These are phyloP conservation scores for Xanthoceras sorbifolium DNA, from an alignment of 345 rosid genomes.

Conservation along the genomic window DNA sequence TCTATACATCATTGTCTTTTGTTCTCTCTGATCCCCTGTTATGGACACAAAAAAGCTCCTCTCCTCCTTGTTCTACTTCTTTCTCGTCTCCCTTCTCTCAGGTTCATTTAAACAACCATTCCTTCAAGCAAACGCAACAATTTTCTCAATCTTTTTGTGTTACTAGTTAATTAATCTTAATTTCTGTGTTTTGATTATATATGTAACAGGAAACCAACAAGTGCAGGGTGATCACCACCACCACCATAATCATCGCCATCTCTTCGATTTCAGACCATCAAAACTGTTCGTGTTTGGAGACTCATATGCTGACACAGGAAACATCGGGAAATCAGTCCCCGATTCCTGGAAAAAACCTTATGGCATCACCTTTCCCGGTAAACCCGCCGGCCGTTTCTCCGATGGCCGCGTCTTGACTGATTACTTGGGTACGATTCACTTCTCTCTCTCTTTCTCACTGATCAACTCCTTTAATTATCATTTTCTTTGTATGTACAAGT, in stretches of 20 bases:
- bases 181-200: background rate
- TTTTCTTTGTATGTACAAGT: too few relatives aligned
- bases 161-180: background rate
- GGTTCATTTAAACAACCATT: background rate
- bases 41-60: background rate
- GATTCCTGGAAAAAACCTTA: constrained; percentile 62
- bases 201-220: constrained; percentile 4
- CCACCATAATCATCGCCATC: background rate
- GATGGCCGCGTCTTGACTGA: constrained; percentile 65
- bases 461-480: background rate
- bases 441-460: background rate
- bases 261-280: constrained; percentile 29
- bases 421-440: constrained; percentile 37
- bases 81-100: constrained; percentile 13
- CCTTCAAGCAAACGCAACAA: background rate
- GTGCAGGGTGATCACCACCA: constrained; percentile 1
- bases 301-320: constrained; percentile 72
- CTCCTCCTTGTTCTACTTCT: background rate
- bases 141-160: background rate
- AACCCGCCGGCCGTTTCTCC: constrained; percentile 62
- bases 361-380: constrained; percentile 63
- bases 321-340: constrained; percentile 28
- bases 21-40: background rate
- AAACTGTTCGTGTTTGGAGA: constrained; percentile 77
- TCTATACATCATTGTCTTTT: background rate